These are phyloP conservation scores for Amorphotheca resinae DNA, from an alignment of 495 filamentous ascomycete genomes.

Conservation along the genomic window DNA sequence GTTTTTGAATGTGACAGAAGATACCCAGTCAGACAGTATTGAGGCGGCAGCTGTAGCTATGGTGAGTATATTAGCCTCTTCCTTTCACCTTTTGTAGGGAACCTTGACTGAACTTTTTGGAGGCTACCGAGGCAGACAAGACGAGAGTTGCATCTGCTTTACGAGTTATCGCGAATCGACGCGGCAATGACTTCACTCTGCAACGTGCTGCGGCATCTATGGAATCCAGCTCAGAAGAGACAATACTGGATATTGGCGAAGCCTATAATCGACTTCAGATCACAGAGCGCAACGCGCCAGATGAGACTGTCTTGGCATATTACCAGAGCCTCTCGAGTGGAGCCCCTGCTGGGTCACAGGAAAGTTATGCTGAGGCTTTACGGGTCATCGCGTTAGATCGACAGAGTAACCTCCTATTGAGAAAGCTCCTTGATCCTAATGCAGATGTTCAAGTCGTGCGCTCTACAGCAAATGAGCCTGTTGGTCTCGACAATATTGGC, in stretches of 20 bases:
- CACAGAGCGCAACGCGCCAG: slow-evolving; percentile 4
- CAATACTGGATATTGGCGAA: slow-evolving; percentile 13
- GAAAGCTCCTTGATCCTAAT: slow-evolving; percentile 21
- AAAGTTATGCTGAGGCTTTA: slow-evolving; percentile 19
- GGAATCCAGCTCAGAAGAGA: slow-evolving; percentile 9
- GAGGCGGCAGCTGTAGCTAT: slow-evolving; percentile 17
- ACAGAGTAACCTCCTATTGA: slow-evolving; percentile 16
- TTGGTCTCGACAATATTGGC: slow-evolving; percentile 83
- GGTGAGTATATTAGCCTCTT: slow-evolving; percentile 11
- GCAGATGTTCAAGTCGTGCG: slow-evolving; percentile 10
- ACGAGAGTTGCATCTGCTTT: slow-evolving; percentile 16
- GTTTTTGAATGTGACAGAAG: slow-evolving; percentile 13
- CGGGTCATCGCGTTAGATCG: slow-evolving; percentile 19
- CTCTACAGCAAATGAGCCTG: slow-evolving; percentile 43
- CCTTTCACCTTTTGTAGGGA: neutral
- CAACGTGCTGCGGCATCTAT: slow-evolving; percentile 10
- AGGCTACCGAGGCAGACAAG: slow-evolving; percentile 18
- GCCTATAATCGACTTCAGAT: slow-evolving; percentile 22
- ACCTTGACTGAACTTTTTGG: neutral
- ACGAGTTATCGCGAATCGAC: slow-evolving; percentile 14
- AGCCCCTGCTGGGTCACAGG: slow-evolving; percentile 18
- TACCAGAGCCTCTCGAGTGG: slow-evolving; percentile 13
- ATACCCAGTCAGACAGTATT: slow-evolving; percentile 20
- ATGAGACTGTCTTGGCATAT: slow-evolving; percentile 18
- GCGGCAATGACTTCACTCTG: slow-evolving; percentile 10